Base-by-base conservation (phyloP, 139 green algal genomes). In the Dunaliella primolecta region DNA sequence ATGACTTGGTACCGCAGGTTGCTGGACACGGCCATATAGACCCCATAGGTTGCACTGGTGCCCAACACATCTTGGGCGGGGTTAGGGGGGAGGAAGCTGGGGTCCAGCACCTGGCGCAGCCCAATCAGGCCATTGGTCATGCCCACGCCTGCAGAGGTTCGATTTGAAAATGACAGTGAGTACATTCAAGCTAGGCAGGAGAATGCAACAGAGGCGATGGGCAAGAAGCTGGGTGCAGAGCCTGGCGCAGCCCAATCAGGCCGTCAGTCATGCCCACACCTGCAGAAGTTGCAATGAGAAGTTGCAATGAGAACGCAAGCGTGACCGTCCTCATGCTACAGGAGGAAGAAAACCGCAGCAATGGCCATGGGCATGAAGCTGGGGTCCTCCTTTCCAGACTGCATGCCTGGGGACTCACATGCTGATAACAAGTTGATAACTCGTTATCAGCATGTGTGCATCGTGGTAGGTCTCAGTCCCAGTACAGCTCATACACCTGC, bases 221-320 rank as follows among this genome's bases (percentile, higher is more conserved):
- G 91, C 25, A 91, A 25, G 27, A 87, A 95, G 23, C 84, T 77
- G 38, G 94, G 90, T 98, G 94, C 75, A 98, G 29, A 27, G 87
- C 46, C 72, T 89, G 78, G 24, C 95, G 89, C 78, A 95, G 32
- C 0, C 0, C 34, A 21, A 93, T 89, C 29, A 99, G 91, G 1
- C 36, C 75, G 88, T 99, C 99, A 79, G 97, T 99, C 24, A 96
- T 87, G 77, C 88, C 93, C 36, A 98, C 96, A 34, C 97, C 97
- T 84, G 90, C 38, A 87, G 31, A 80, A 84, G 86, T 57, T 57
- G 77, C 25, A 35, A 35, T 31, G 31, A 33, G 2, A 24, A n/a
- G n/a, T n/a, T n/a, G n/a, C n/a, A n/a, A n/a, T n/a, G n/a, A n/a
- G n/a, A n/a, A n/a, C n/a, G n/a, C n/a, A n/a, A n/a, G n/a, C n/a